A percentile compares a stretch with the other conserved stretches of the same genome.
Evolutionary conservation across 805 yeast genomes (phyloP).

Genomic region (Myxozyma kluyveri): DNA sequence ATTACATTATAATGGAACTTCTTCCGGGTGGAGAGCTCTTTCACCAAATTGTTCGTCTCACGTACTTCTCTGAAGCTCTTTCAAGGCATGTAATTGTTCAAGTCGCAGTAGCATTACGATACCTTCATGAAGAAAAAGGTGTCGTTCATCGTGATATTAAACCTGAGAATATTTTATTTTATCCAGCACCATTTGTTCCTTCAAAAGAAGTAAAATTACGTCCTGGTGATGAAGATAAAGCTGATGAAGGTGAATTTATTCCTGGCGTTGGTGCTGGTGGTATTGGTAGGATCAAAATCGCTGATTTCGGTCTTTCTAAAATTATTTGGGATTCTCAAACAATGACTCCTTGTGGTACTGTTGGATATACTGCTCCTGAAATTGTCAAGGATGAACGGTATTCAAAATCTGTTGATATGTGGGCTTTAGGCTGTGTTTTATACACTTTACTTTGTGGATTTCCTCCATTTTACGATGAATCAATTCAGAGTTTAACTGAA

Average conservation of each 20-base stretch:
- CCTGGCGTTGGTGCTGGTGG: conserved; percentile 90
- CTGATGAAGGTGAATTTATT: conserved; percentile 82
- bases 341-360: conserved; percentile 98
- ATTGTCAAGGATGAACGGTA: conserved; percentile 91
- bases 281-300: conserved; percentile 82
- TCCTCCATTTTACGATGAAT: conserved; percentile 93
- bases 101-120: conserved; percentile 65
- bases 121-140: conserved; percentile 67
- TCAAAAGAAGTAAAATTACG: conserved; percentile 37
- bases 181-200: conserved; percentile 50
- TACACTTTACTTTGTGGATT: conserved; percentile 94
- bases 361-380: conserved; percentile 98
- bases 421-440: conserved; percentile 97
- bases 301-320: conserved; percentile 94
- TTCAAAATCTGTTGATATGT: conserved; percentile 94
- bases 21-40: conserved; percentile 79
- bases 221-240: conserved; percentile 48
- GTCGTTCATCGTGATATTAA: conserved; percentile 79
- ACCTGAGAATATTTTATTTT: conserved; percentile 72
- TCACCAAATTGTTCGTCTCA: conserved; percentile 72
- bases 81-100: conserved; percentile 71
- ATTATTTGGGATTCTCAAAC: conserved; percentile 84
- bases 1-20: conserved; percentile 65
- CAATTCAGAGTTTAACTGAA: conserved; percentile 67
- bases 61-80: conserved; percentile 71